phyloP scores from a whole-genome alignment of 2,329 filamentous ascomycete species.

The Ceratocystis lukuohia region DNA sequence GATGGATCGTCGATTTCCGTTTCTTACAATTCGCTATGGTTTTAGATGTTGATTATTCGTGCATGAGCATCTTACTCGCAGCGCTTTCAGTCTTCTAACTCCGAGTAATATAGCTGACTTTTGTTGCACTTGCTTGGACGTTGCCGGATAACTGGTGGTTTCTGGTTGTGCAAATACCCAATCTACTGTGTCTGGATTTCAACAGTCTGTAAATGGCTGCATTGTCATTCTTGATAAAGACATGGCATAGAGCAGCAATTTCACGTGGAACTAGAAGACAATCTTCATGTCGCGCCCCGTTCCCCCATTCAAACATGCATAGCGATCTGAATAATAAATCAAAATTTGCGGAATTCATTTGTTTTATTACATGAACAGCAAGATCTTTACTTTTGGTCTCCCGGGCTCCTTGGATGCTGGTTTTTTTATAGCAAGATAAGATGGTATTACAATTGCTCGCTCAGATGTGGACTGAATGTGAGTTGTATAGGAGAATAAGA shows the following conservation, averaged over 20 bases:
- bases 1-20: not conserved
- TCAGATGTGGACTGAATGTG: not conserved
- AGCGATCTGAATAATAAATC: not conserved
- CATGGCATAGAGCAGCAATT: not conserved
- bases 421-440: not conserved
- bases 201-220: not conserved
- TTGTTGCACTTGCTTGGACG: too few relatives aligned
- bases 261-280: not conserved
- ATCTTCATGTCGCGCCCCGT: too few relatives aligned
- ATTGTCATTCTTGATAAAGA: not conserved
- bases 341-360: not conserved
- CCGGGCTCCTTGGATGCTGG: not conserved
- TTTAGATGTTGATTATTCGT: too few relatives aligned
- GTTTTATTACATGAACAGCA: constrained; percentile 15
- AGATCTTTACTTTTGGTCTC: constrained; percentile 1
- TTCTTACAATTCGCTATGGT: not conserved
- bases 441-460: constrained; percentile 2
- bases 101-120: too few relatives aligned
- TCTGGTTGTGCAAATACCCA: too few relatives aligned
- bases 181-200: too few relatives aligned
- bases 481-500: constrained; percentile 4
- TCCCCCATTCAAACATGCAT: not conserved
- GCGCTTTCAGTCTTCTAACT: too few relatives aligned
- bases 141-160: too few relatives aligned
- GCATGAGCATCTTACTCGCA: too few relatives aligned